A percentile compares a stretch with the other conserved stretches of the same genome.
Evolutionary conservation across 2,329 filamentous ascomycete species (phyloP).

Genomic region (Helminthosporium solani): DNA sequence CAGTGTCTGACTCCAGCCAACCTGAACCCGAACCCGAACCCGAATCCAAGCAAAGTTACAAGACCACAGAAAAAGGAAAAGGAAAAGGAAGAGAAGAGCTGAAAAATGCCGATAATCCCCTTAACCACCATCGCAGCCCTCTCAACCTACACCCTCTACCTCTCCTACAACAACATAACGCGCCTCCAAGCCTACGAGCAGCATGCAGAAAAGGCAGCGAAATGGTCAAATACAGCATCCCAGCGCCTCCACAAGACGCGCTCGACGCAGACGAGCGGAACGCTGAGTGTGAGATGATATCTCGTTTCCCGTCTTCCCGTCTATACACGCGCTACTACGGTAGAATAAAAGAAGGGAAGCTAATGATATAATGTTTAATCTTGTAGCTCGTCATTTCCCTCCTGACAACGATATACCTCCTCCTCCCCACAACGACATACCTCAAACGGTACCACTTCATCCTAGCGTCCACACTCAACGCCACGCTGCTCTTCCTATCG

Average conservation of each 20-base stretch:
- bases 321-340: too few species aligned
- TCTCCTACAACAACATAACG: constrained; percentile 39
- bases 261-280: constrained; percentile 37
- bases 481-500: constrained; percentile 15
- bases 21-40: too few species aligned
- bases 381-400: neutral
- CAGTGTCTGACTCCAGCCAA: too few species aligned
- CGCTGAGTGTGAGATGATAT: constrained; percentile 31
- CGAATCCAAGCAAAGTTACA: too few species aligned
- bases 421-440: neutral
- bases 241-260: constrained; percentile 37
- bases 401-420: neutral
- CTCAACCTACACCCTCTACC: constrained; percentile 34
- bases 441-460: constrained; percentile 4
- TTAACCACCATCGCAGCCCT: constrained; percentile 19
- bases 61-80: too few species aligned
- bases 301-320: neutral
- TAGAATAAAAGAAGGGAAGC: too few species aligned
- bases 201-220: constrained; percentile 38
- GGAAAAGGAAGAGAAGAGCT: neutral
- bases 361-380: too few species aligned
- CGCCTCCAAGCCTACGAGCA: constrained; percentile 39
- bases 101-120: constrained; percentile 1
- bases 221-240: constrained; percentile 38
- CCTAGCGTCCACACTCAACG: constrained; percentile 13